Percentiles rank a stretch among this genome's conserved stretches.
These are phyloP conservation scores for Cicer yamashitae DNA, from an alignment of 306 rosid genomes.

Conservation along the genomic window DNA sequence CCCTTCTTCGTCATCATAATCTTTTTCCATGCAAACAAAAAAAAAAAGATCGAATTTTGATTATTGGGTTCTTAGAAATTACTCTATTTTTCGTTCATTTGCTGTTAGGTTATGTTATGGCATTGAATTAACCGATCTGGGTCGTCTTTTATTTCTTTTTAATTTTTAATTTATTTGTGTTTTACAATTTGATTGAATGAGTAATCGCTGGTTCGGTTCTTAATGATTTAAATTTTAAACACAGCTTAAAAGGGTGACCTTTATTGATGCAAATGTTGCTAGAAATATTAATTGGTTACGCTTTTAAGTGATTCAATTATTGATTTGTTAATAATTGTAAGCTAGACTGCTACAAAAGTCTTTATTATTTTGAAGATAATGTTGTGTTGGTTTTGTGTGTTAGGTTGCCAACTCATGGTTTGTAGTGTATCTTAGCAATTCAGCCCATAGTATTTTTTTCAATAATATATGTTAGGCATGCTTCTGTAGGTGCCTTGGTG, in stretches of 20 bases:
- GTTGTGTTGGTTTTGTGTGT: constrained; percentile 10
- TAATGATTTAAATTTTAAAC: not conserved
- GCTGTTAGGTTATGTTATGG: not conserved
- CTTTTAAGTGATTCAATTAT: constrained; percentile 38
- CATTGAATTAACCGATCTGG: constrained; percentile 41
- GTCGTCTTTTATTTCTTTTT: constrained; percentile 1
- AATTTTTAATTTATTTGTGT: not conserved
- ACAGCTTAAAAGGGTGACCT: not conserved
- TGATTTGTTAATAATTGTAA: not conserved
- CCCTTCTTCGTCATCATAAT: not conserved
- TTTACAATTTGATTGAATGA: constrained; percentile 7
- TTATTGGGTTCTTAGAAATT: constrained; percentile 3
- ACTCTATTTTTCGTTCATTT: not conserved
- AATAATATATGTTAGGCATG: constrained; percentile 36
- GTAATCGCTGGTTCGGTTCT: not conserved
- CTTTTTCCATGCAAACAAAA: not conserved
- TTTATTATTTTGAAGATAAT: constrained; percentile 32
- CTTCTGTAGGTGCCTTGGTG: constrained; percentile 10
- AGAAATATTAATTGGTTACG: not conserved
- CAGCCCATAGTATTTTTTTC: not conserved
- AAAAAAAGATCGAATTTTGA: not conserved
- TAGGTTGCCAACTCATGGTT: constrained; percentile 18
- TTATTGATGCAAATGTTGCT: constrained; percentile 26
- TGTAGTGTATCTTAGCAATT: constrained; percentile 34
- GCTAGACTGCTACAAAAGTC: not conserved